Base-by-base conservation (phyloP, 2,329 filamentous ascomycete genomes). In the Claviceps capensis region DNA sequence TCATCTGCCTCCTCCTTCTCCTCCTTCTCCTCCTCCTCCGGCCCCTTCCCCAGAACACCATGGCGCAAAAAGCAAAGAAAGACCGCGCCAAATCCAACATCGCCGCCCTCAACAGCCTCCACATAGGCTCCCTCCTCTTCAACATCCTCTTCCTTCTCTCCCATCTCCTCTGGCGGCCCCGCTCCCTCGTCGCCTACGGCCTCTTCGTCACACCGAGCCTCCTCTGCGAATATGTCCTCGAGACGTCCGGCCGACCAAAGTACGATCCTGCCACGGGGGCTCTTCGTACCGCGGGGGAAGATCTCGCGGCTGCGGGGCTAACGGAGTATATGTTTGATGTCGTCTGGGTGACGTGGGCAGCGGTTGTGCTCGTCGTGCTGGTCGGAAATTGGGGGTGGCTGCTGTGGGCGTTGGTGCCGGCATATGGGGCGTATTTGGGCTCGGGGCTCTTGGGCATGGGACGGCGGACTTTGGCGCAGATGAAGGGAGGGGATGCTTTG, bases 281-380 rank as follows among this genome's bases (percentile, higher is more conserved):
- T n/a, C 74, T 97, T 55, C 82, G 80, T 65, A 81, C 77, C 36
- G 74, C 87, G 0, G 91, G 93, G 44, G 90, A 97, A 65, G 93
- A 98, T 66, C 79, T 98, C 49, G 82, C 86, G 50, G 87, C 88
- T 9, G 78, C 84, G 37, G 93, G 93, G 4, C 71, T 98, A 72
- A 97, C 91, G 11, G 93, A 96, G 70, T 97, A 94, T 74, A 88
- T 97, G 85, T 98, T 95, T 78, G 93, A 98, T 70, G 80, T 95
- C 48, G 74, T 95, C 50, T 97, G 95, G 79, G 88, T 95, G 72
- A 96, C 89, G 0, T 96, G 90, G 83, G 82, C 80, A 11, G 86
- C 83, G 51, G 72, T 88, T 42, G 69, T 83, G 8, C 67, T 85
- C n/a, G 89, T 84, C 14, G 77, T 85, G 16, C 57, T 95, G 30